Evolutionary conservation across 495 filamentous ascomycete genomes (phyloP).

Genomic region (Glarea lozoyensis): DNA sequence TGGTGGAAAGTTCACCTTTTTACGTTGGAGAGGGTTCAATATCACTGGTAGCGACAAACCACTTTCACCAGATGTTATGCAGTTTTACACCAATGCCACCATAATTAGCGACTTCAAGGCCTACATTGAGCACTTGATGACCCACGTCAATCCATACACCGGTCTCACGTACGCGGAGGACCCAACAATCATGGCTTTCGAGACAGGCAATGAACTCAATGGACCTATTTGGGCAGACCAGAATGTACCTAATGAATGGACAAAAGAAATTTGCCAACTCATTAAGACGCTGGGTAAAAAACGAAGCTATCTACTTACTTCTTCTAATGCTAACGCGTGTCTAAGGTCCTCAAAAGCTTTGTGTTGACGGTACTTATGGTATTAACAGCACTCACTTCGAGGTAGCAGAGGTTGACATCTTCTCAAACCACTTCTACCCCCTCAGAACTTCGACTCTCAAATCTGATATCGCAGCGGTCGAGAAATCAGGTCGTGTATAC

Average conservation of each 20-base stretch:
- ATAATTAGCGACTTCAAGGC: constrained; percentile 41
- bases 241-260: constrained; percentile 40
- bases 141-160: constrained; percentile 44
- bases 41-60: constrained; percentile 29
- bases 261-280: constrained; percentile 34
- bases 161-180: constrained; percentile 45
- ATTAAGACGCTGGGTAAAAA: constrained; percentile 34
- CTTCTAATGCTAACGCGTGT: constrained; percentile 27
- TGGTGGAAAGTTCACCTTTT: constrained; percentile 48
- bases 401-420: constrained; percentile 41
- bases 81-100: constrained; percentile 43
- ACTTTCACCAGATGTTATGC: constrained; percentile 31
- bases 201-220: constrained; percentile 46
- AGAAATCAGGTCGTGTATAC: constrained; percentile 33
- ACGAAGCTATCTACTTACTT: constrained; percentile 11
- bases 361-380: constrained; percentile 46
- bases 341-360: constrained; percentile 36
- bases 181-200: constrained; percentile 46
- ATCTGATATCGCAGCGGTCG: constrained; percentile 32
- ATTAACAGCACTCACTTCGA: constrained; percentile 39
- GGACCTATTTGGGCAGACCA: constrained; percentile 40
- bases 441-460: constrained; percentile 33
- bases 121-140: constrained; percentile 39
- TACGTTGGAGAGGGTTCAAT: constrained; percentile 42
- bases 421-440: constrained; percentile 45